Evolutionary conservation across 2,329 filamentous ascomycete species (phyloP), one percentile per base, ranked within the genome.

Genomic region (Ophiocordyceps camponoti-floridani): DNA sequence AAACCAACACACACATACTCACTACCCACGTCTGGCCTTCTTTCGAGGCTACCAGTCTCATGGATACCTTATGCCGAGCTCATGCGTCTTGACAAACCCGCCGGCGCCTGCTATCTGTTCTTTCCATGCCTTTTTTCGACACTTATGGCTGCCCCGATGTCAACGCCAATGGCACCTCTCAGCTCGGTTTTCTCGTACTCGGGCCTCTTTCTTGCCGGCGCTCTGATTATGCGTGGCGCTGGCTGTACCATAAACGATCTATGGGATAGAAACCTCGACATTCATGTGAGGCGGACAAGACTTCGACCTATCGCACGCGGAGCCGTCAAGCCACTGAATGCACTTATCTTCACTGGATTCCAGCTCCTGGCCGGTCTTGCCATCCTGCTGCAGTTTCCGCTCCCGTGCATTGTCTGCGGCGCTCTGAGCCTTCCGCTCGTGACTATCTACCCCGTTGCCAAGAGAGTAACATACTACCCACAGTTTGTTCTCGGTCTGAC

Each of bases 221-320:
- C 84, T 4, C 59, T 93, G 41, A 73, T 94, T 51, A 91, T 94
- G 83, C 82, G 87, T 48, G 83, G 87, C 43, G 84, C 85, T 18
- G 85, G 85, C 44, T 94, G 87, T 61, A 82, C 82, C 16, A 86
- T 93, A 63, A 94, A 94, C 58, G 87, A 94, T 58, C 75, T 93
- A 43, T 88, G 85, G 82, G 87, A 94, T 61, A 77, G 84, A 45
- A 83, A 91, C 53, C 77, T 94, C 14, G 87, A 94, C 60, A 80
- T 82, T 7, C 75, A 86, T 49, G 86, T 94, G 13, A 63, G 73
- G 2, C 75, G 87, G 42, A 93, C 84, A 6, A 75, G 80, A 13
- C 67, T 85, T 30, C 79, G 87, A 14, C 87, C 87, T 3, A 82
- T 94, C 48, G 85, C 87, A 1, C 75, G 87, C 12, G 73, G 82